phyloP scores from a whole-genome alignment of 352 stramenopile species.

The Pythium rishiriense region DNA sequence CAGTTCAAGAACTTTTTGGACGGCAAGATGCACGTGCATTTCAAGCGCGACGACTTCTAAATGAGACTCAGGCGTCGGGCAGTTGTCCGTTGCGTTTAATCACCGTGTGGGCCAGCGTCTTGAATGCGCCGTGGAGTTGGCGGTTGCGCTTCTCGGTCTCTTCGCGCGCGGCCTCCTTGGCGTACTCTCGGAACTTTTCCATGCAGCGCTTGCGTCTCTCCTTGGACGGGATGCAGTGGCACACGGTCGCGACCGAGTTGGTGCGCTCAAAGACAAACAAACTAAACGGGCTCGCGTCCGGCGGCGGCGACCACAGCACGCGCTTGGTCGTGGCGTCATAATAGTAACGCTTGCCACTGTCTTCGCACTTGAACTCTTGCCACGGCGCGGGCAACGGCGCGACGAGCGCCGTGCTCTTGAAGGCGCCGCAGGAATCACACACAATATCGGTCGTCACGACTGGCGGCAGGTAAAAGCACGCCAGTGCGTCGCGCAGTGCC shows the following conservation, averaged over 20 bases:
- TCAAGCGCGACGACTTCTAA: slow-evolving; percentile 47
- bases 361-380: slow-evolving; percentile 52
- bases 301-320: slow-evolving; percentile 48
- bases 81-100: slow-evolving; percentile 16
- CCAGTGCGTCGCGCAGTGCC: slow-evolving; percentile 32
- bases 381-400: slow-evolving; percentile 39
- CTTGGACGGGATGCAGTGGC: slow-evolving; percentile 56
- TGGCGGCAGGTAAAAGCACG: slow-evolving; percentile 48
- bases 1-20: slow-evolving; percentile 91
- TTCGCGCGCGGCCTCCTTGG: slow-evolving; percentile 34
- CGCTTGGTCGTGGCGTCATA: slow-evolving; percentile 40
- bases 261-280: slow-evolving; percentile 56
- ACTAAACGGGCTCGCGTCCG: slow-evolving; percentile 37
- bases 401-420: slow-evolving; percentile 38
- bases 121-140: slow-evolving; percentile 53
- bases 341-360: slow-evolving; percentile 51
- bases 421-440: slow-evolving; percentile 50
- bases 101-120: slow-evolving; percentile 45
- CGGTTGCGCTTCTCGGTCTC: slow-evolving; percentile 46
- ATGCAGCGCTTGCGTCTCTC: slow-evolving; percentile 47
- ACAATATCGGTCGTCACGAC: slow-evolving; percentile 52
- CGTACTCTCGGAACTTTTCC: slow-evolving; percentile 56
- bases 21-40: slow-evolving; percentile 77
- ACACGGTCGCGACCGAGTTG: slow-evolving; percentile 59
- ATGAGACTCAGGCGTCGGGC: neutral